These are phyloP conservation scores for Calocera viscosa DNA, from an alignment of 768 basidiomycete species.

Conservation along the genomic window DNA sequence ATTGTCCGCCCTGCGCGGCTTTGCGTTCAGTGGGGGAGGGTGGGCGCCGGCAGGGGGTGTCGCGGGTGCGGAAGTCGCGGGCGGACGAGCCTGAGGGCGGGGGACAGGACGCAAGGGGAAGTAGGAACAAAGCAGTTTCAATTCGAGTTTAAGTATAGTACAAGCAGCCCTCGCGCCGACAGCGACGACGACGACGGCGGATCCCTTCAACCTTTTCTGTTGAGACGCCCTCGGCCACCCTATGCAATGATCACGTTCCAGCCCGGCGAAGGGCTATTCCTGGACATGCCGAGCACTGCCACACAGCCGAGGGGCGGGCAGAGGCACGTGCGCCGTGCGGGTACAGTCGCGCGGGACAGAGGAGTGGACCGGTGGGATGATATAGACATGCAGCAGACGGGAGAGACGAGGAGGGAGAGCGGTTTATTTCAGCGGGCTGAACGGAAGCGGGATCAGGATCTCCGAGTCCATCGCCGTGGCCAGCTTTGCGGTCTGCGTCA, in stretches of 20 bases:
- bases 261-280: background rate
- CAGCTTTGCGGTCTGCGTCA: constrained; percentile 82
- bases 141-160: background rate
- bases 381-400: background rate
- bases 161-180: background rate
- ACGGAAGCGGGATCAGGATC: constrained; percentile 66
- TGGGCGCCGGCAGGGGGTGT: too few species aligned
- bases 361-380: too few species aligned
- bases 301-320: background rate
- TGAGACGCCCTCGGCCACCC: background rate
- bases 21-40: too few species aligned
- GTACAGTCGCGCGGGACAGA: too few species aligned
- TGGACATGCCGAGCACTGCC: background rate
- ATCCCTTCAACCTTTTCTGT: too few species aligned
- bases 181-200: background rate
- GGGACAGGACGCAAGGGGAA: too few species aligned
- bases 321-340: background rate
- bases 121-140: too few species aligned
- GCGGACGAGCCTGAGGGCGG: too few species aligned
- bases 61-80: too few species aligned
- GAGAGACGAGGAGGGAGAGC: background rate
- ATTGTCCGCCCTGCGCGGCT: too few species aligned
- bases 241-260: background rate
- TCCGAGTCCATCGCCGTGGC: constrained; percentile 77
- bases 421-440: constrained; percentile 68